These are phyloP conservation scores for Kingdonia uniflora DNA, from an alignment of 164 flowering plant genomes.

Conservation along the genomic window DNA sequence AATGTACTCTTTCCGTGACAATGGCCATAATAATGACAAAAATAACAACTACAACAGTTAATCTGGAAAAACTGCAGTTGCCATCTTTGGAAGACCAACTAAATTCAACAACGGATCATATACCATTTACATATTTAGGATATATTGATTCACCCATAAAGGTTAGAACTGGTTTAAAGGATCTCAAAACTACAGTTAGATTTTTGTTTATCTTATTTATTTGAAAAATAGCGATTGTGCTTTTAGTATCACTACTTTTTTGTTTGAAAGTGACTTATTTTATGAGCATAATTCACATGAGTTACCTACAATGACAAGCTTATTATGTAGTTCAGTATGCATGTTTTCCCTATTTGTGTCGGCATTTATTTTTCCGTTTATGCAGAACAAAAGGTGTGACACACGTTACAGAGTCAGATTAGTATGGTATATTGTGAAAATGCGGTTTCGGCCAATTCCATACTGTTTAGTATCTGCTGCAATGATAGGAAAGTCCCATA, in stretches of 20 bases:
- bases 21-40: no score
- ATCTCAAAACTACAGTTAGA: no score
- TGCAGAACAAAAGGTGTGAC: no score
- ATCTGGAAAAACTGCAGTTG: constrained; percentile 44
- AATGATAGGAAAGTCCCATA: no score
- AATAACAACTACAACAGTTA: constrained; percentile 34
- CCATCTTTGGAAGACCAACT: constrained; percentile 44
- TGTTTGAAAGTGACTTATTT: not conserved
- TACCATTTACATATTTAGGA: constrained; percentile 51
- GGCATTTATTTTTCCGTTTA: no score
- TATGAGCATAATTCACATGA: not conserved
- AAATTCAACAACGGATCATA: constrained; percentile 25
- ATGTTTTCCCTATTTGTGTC: no score
- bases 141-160: constrained; percentile 36
- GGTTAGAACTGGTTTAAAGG: constrained; percentile 33
- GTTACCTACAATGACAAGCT: no score
- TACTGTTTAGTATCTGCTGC: no score
- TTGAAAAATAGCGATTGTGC: not conserved
- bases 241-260: not conserved
- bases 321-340: no score
- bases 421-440: no score
- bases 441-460: no score
- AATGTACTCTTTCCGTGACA: constrained; percentile 47
- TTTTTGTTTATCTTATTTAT: not conserved
- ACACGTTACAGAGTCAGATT: no score